A percentile compares a stretch with the other conserved stretches of the same genome.
Evolutionary conservation across 768 basidiomycete genomes (phyloP).

Genomic region (Fomitopsis serialis): DNA sequence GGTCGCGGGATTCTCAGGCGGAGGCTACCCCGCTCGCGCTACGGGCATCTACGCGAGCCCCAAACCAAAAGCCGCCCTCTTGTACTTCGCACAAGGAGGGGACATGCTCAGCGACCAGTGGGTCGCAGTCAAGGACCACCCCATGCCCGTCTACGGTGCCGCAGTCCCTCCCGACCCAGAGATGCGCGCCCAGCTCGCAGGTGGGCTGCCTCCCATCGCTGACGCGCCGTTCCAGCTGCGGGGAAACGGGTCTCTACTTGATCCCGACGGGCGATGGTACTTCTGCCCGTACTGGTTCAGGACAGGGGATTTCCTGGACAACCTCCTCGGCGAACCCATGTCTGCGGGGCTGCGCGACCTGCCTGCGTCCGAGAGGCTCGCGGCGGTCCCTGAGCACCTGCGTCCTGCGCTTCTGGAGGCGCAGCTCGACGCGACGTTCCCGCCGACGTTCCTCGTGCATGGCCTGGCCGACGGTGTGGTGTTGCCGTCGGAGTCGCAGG

Average conservation of each 20-base stretch:
- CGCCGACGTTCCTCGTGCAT: no score
- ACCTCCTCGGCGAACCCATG: not conserved
- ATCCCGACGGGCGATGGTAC: not conserved
- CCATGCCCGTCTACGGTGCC: not conserved
- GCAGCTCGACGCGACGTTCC: no score
- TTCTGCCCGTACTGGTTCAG: not conserved
- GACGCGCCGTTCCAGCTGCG: not conserved
- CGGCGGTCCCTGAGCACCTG: no score
- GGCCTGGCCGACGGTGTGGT: no score
- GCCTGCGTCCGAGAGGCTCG: no score
- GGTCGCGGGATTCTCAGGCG: not conserved
- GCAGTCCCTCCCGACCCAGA: not conserved
- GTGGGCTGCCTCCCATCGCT: not conserved
- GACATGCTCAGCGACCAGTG: not conserved
- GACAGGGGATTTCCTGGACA: not conserved
- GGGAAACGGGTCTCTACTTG: not conserved
- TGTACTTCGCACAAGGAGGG: not conserved
- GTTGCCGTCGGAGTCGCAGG: no score
- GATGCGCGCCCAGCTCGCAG: not conserved
- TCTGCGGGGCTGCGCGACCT: no score
- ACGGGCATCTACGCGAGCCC: not conserved
- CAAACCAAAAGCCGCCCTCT: not conserved
- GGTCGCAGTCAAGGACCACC: not conserved
- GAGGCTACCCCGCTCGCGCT: not conserved
- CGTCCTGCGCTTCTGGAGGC: no score